Conservation (phyloP, 164 flowering plant species). For the Akebia trifoliata region DNA sequence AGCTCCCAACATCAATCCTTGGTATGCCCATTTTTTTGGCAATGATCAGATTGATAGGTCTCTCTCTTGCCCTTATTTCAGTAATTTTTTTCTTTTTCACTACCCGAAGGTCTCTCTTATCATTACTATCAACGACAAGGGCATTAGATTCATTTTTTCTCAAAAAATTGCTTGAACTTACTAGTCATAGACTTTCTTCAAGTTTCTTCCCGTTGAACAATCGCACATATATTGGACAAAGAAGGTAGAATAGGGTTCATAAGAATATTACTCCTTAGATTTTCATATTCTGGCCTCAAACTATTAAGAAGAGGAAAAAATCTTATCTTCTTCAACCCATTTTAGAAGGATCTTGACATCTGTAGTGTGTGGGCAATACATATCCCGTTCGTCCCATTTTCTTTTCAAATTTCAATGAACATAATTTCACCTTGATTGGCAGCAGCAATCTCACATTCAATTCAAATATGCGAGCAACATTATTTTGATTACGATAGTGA, state of each 20-base stretch:
- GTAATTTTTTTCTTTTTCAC: background rate
- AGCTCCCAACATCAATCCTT: slow-evolving; percentile 6
- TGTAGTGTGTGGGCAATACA: background rate
- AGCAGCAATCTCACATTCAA: slow-evolving; percentile 3
- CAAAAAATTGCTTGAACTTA: background rate
- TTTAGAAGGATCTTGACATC: slow-evolving; percentile 3
- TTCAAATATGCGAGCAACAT: slow-evolving; percentile 7
- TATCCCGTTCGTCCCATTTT: slow-evolving; percentile 6
- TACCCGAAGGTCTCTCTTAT: too few species aligned
- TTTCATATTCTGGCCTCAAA: slow-evolving; percentile 1
- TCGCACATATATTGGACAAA: slow-evolving; percentile 6
- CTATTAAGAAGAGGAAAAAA: background rate
- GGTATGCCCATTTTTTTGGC: background rate
- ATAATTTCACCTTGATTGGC: slow-evolving; percentile 2
- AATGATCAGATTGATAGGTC: background rate
- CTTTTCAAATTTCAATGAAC: slow-evolving; percentile 3
- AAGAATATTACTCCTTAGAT: slow-evolving; percentile 8
- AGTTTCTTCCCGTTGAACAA: slow-evolving; percentile 1
- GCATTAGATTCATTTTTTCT: background rate
- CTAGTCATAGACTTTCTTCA: background rate
- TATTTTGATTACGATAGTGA: slow-evolving; percentile 9
- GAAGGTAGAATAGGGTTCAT: background rate
- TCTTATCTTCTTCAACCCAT: slow-evolving; percentile 12
- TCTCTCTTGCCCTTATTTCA: background rate
- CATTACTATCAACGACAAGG: background rate